Conservation (phyloP, 2,329 filamentous ascomycete genomes). For the Colletotrichum chlorophyti region DNA sequence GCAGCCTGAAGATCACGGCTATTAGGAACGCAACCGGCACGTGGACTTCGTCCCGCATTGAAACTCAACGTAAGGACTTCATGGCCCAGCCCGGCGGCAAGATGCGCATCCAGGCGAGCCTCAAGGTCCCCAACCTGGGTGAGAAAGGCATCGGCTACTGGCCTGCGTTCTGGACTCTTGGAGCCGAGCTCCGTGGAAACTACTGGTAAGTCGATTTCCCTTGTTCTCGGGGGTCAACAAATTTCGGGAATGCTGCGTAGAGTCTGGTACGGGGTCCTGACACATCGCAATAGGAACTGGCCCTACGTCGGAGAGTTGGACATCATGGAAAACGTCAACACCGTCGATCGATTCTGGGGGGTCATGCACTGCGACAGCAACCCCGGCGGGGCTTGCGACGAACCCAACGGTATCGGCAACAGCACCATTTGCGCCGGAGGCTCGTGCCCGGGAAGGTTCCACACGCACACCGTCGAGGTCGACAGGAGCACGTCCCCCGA, state of each 20-base stretch:
- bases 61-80: conserved; percentile 44
- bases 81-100: conserved; percentile 39
- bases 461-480: conserved; percentile 40
- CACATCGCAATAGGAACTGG: conserved; percentile 53
- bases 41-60: conserved; percentile 54
- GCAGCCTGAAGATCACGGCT: conserved; percentile 53
- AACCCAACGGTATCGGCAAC: conserved; percentile 50
- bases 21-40: conserved; percentile 39
- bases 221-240: no score
- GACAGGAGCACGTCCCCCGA: conserved; percentile 41
- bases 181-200: conserved; percentile 43
- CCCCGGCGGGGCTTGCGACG: conserved; percentile 56
- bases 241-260: conserved; percentile 38
- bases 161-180: conserved; percentile 55
- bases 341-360: conserved; percentile 56
- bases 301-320: conserved; percentile 57
- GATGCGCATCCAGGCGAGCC: conserved; percentile 43
- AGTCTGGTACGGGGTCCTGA: conserved; percentile 57
- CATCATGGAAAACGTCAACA: conserved; percentile 70
- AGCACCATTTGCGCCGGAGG: not conserved
- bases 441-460: conserved; percentile 28
- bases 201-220: conserved; percentile 34
- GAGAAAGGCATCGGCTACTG: conserved; percentile 44
- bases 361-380: conserved; percentile 57
- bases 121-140: conserved; percentile 38